Conservation (phyloP, 2,329 filamentous ascomycete genomes). For the Aspergillus brunneoviolaceus region DNA sequence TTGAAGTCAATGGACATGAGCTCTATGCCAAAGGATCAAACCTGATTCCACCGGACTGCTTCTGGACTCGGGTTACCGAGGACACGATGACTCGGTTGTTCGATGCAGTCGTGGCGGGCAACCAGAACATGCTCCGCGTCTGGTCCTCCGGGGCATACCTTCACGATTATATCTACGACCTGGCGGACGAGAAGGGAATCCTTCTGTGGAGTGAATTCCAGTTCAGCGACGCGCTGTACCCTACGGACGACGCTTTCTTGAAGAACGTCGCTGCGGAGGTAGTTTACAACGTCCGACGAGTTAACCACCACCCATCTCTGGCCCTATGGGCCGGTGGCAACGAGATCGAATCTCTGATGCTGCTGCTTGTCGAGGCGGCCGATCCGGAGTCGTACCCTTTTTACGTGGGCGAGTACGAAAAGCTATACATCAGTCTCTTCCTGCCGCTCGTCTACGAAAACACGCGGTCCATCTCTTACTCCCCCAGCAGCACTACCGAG, state of each 20-base stretch:
- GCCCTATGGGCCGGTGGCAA: constrained; percentile 59
- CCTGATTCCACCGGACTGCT: constrained; percentile 62
- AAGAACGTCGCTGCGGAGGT: constrained; percentile 58
- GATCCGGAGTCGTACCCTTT: constrained; percentile 47
- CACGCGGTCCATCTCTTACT: constrained; percentile 60
- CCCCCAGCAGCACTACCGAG: constrained; percentile 60
- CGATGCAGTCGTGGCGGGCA: constrained; percentile 55
- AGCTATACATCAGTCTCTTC: constrained; percentile 57
- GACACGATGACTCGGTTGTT: constrained; percentile 55
- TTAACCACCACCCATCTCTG: constrained; percentile 60
- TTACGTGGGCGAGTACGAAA: constrained; percentile 56
- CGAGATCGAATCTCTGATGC: constrained; percentile 59
- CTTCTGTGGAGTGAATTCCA: constrained; percentile 65
- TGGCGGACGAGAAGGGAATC: constrained; percentile 62
- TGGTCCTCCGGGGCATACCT: constrained; percentile 62
- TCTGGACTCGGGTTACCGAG: constrained; percentile 61
- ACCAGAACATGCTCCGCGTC: constrained; percentile 65
- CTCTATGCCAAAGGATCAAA: constrained; percentile 66
- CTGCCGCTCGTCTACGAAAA: constrained; percentile 59
- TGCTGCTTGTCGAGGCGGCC: constrained; percentile 43
- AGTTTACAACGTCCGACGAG: constrained; percentile 59
- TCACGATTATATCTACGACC: constrained; percentile 62
- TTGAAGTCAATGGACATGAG: constrained; percentile 63
- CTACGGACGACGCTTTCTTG: constrained; percentile 54
- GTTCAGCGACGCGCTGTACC: constrained; percentile 62